These are phyloP conservation scores for Pseudocercospora ulei DNA, from an alignment of 2,329 filamentous ascomycete species.

Conservation along the genomic window DNA sequence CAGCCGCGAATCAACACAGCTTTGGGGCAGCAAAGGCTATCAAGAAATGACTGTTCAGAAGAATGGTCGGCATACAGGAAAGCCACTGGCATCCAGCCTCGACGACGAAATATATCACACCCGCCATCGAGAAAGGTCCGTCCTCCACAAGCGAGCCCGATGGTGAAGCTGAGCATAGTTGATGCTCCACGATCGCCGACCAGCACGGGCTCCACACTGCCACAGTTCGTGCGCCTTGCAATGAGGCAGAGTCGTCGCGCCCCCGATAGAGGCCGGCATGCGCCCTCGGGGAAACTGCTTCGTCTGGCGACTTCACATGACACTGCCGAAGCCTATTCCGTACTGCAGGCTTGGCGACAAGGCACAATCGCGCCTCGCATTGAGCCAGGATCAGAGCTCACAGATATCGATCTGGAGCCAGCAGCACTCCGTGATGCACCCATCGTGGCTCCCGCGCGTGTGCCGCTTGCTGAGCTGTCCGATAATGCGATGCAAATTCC, in stretches of 20 bases:
- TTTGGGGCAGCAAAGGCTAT: slow-evolving; percentile 21
- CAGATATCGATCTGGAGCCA: no score
- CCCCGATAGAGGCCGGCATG: slow-evolving; percentile 44
- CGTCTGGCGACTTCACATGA: slow-evolving; percentile 46
- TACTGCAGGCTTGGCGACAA: slow-evolving; percentile 45
- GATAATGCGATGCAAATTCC: no score
- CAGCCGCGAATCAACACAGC: slow-evolving; percentile 36
- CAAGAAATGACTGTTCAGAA: slow-evolving; percentile 19
- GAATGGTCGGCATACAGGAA: slow-evolving; percentile 18
- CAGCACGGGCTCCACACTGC: slow-evolving; percentile 29
- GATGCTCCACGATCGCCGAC: slow-evolving; percentile 38
- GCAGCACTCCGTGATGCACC: no score
- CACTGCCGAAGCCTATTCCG: slow-evolving; percentile 46
- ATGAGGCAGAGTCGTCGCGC: slow-evolving; percentile 44
- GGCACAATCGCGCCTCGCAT: slow-evolving; percentile 32
- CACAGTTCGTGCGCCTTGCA: slow-evolving; percentile 50
- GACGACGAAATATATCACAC: not conserved
- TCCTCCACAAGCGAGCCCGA: not conserved
- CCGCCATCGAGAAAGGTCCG: not conserved
- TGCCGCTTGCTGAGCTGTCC: no score
- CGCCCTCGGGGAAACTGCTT: slow-evolving; percentile 45
- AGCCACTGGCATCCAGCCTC: slow-evolving; percentile 1
- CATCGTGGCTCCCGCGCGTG: no score
- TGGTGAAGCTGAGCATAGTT: slow-evolving; percentile 42
- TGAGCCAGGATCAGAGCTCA: no score